phyloP scores from a whole-genome alignment of 768 basidiomycete species.

The Ephemerocybe angulata region DNA sequence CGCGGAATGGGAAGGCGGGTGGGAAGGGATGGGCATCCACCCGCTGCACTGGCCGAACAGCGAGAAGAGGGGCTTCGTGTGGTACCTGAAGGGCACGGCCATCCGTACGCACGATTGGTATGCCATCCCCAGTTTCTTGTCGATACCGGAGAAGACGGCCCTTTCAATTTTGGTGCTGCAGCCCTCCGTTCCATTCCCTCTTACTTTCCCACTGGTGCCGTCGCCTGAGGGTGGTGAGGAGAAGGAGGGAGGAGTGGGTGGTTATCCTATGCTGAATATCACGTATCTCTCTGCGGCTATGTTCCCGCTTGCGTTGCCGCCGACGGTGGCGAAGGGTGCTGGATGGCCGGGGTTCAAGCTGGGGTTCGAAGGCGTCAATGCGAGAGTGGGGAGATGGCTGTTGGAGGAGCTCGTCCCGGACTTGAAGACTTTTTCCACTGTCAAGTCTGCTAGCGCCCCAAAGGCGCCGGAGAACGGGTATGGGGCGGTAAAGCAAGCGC shows the following conservation, averaged over 20 bases:
- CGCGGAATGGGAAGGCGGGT: conserved; percentile 62
- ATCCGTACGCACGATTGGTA: conserved; percentile 91
- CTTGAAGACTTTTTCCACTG: neutral
- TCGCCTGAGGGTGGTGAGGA: neutral
- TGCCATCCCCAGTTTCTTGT: conserved; percentile 69
- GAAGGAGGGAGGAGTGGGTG: neutral
- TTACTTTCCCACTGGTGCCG: conserved; percentile 17
- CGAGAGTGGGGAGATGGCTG: conserved; percentile 68
- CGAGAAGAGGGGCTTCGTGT: conserved; percentile 65
- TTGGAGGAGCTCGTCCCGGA: conserved; percentile 44
- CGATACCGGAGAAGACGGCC: conserved; percentile 78
- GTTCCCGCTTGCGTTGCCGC: conserved; percentile 77
- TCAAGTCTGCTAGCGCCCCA: neutral
- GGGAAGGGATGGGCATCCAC: conserved; percentile 81
- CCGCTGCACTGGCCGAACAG: conserved; percentile 86
- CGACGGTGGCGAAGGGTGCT: conserved; percentile 73
- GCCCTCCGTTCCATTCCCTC: conserved; percentile 25
- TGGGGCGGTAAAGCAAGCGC: neutral
- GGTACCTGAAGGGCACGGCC: conserved; percentile 67
- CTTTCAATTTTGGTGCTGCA: conserved; percentile 54
- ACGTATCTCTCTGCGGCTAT: conserved; percentile 79
- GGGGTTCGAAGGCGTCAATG: conserved; percentile 86
- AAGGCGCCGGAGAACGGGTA: neutral
- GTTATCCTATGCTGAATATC: conserved; percentile 55
- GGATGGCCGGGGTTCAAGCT: conserved; percentile 76